These are phyloP conservation scores for Torrubiella hemipterigena DNA, from an alignment of 2,329 filamentous ascomycete genomes.

Conservation along the genomic window DNA sequence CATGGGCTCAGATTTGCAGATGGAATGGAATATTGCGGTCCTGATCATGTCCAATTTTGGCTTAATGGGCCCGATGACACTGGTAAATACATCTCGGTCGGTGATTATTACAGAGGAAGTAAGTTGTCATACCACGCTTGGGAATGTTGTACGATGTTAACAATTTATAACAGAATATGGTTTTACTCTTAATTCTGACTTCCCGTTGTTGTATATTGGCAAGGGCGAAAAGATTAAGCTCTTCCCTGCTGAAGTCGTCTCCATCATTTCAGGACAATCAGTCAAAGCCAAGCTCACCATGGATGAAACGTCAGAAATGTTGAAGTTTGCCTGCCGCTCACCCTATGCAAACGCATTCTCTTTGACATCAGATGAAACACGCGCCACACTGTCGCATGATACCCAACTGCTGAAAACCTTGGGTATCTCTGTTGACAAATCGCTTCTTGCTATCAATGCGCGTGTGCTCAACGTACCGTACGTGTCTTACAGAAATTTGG, in stretches of 20 bases:
- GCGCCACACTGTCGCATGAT: slow-evolving; percentile 45
- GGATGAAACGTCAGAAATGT: slow-evolving; percentile 56
- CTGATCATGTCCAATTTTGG: slow-evolving; percentile 19
- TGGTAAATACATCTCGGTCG: slow-evolving; percentile 22
- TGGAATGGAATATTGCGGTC: slow-evolving; percentile 18
- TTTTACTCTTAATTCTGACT: slow-evolving; percentile 18
- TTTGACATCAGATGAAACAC: slow-evolving; percentile 47
- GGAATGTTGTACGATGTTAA: no score
- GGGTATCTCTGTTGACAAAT: slow-evolving; percentile 46
- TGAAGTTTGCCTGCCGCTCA: slow-evolving; percentile 56
- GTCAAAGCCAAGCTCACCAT: slow-evolving; percentile 46
- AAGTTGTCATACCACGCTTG: slow-evolving; percentile 12
- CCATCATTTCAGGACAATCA: slow-evolving; percentile 52
- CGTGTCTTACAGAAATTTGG: slow-evolving; percentile 40
- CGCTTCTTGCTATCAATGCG: slow-evolving; percentile 59
- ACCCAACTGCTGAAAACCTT: slow-evolving; percentile 39
- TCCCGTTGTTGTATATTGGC: slow-evolving; percentile 58
- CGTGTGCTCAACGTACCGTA: slow-evolving; percentile 52
- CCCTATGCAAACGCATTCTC: slow-evolving; percentile 56
- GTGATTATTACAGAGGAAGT: slow-evolving; percentile 32
- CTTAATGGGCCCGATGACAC: slow-evolving; percentile 12
- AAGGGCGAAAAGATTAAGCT: slow-evolving; percentile 44
- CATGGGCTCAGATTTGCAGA: slow-evolving; percentile 11
- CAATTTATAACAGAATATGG: slow-evolving; percentile 26
- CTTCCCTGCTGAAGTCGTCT: slow-evolving; percentile 54